phyloP scores from a whole-genome alignment of 2,329 filamentous ascomycete genomes.

The Claviceps paspali region DNA sequence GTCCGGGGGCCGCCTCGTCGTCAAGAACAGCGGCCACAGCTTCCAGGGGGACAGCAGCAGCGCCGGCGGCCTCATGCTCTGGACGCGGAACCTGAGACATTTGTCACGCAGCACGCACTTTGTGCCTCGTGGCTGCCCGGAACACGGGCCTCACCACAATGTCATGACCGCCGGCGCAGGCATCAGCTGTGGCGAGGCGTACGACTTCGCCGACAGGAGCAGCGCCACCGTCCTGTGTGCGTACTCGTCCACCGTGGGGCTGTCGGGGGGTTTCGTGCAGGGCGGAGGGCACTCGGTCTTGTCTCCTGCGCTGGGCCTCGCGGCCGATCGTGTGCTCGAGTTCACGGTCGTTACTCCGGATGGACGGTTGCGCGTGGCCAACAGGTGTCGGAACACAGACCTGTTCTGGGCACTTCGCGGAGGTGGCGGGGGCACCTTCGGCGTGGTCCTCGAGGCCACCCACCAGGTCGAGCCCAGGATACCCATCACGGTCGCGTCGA shows the following conservation, averaged over 20 bases:
- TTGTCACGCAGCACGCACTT: slow-evolving; percentile 1
- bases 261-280: slow-evolving; percentile 14
- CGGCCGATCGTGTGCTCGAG: slow-evolving; percentile 19
- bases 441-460: slow-evolving; percentile 26
- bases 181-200: slow-evolving; percentile 6
- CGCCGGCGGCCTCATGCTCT: slow-evolving; percentile 4
- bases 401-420: slow-evolving; percentile 35
- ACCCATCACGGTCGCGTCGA: slow-evolving; percentile 2
- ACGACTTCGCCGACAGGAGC: slow-evolving; percentile 4
- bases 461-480: slow-evolving; percentile 3
- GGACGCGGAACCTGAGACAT: slow-evolving; percentile 3
- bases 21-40: slow-evolving; percentile 7
- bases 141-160: neutral
- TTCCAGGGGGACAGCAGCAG: slow-evolving; percentile 3
- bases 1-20: slow-evolving; percentile 1
- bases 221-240: slow-evolving; percentile 4
- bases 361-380: slow-evolving; percentile 25
- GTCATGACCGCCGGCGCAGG: slow-evolving; percentile 4
- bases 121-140: slow-evolving; percentile 3
- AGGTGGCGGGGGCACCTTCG: slow-evolving; percentile 27
- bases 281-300: slow-evolving; percentile 35
- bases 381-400: slow-evolving; percentile 24
- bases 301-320: slow-evolving; percentile 24
- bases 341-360: slow-evolving; percentile 26
- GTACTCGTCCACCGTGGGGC: slow-evolving; percentile 11